Evolutionary conservation across 768 basidiomycete species (phyloP).

Genomic region (Mycena filopes): DNA sequence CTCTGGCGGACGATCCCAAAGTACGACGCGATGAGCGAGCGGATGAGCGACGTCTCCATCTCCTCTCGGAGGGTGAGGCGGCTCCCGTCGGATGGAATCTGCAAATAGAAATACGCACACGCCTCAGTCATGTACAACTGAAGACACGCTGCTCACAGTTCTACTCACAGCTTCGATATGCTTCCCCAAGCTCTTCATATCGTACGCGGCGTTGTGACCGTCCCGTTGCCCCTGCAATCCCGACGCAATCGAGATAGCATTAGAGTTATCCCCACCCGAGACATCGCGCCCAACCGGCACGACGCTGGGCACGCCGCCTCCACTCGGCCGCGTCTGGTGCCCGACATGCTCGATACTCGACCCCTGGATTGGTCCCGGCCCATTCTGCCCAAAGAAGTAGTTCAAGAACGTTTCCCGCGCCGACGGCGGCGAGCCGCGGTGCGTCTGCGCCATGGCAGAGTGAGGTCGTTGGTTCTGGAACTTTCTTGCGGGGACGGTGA

Average conservation of each 20-base stretch:
- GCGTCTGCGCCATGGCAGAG: constrained; percentile 47
- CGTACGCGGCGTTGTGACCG: constrained; percentile 86
- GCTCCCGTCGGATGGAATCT: constrained; percentile 70
- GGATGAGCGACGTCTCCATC: constrained; percentile 96
- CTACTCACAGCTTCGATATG: constrained; percentile 98
- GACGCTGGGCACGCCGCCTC: constrained; percentile 39
- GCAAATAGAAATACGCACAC: constrained; percentile 31
- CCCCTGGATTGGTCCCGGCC: constrained; percentile 75
- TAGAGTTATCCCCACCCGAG: constrained; percentile 58
- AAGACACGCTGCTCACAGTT: no score
- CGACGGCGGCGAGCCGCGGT: constrained; percentile 57
- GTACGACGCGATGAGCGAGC: constrained; percentile 94
- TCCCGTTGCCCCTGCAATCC: constrained; percentile 80
- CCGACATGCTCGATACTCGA: constrained; percentile 58
- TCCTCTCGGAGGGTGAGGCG: constrained; percentile 87
- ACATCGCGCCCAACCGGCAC: constrained; percentile 73
- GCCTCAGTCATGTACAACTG: constrained; percentile 7
- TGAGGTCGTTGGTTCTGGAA: constrained; percentile 41
- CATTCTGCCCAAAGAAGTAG: constrained; percentile 97
- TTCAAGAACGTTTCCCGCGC: constrained; percentile 94
- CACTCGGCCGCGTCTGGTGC: constrained; percentile 35
- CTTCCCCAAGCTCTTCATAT: constrained; percentile 98
- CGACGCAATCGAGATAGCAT: constrained; percentile 49
- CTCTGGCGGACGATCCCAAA: constrained; percentile 96
- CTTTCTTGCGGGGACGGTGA: constrained; percentile 41